These are phyloP conservation scores for Acorus calamus DNA, from an alignment of 106 monocot genomes.

Conservation along the genomic window DNA sequence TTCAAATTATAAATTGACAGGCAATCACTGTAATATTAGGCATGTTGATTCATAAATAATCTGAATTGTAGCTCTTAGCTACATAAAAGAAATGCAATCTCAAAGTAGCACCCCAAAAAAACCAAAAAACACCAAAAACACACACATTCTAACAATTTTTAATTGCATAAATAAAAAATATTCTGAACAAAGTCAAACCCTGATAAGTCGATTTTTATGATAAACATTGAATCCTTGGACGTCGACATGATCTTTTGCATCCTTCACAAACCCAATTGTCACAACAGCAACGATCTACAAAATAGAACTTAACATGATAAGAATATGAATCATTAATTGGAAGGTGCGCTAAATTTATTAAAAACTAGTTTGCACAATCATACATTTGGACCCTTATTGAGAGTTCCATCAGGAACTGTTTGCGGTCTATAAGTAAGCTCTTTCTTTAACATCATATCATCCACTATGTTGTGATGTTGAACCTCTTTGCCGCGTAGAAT, in stretches of 20 bases:
- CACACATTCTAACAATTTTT: no score
- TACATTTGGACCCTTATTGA: constrained; percentile 43
- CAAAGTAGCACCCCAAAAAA: no score
- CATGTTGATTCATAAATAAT: no score
- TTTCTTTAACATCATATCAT: constrained; percentile 86
- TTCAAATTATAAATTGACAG: no score
- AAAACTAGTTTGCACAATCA: no score
- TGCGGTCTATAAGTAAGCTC: constrained; percentile 65
- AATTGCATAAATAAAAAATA: no score
- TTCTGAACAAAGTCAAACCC: constrained; percentile 31
- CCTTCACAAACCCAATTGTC: constrained; percentile 92
- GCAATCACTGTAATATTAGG: no score
- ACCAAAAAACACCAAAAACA: no score
- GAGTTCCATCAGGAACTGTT: constrained; percentile 20
- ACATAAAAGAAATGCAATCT: no score
- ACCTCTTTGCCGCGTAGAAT: constrained; percentile 82
- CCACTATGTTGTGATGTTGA: constrained; percentile 74
- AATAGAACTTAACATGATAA: background rate
- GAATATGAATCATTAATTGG: no score
- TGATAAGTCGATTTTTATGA: constrained; percentile 91
- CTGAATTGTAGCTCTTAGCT: no score
- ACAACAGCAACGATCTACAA: constrained; percentile 73
- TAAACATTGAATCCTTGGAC: constrained; percentile 98
- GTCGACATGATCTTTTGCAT: constrained; percentile 94
- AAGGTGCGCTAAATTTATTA: no score